Evolutionary conservation across 2,329 filamentous ascomycete species (phyloP).

Genomic region (Berkeleyomyces basicola): DNA sequence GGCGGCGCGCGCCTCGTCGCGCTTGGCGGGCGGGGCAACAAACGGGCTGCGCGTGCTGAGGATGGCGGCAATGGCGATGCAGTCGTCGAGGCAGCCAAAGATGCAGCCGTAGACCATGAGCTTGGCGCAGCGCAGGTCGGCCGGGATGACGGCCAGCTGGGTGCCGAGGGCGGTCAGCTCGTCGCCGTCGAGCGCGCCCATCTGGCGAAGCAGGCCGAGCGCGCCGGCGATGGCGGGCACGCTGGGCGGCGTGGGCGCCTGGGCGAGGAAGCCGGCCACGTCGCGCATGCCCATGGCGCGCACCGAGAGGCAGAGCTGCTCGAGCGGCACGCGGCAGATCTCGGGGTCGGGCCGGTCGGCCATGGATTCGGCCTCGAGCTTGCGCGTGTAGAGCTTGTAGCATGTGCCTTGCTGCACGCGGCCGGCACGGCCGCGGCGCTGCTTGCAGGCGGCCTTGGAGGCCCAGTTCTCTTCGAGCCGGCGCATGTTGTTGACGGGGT

Average conservation of each 20-base stretch:
- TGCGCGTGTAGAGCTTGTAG: slow-evolving; percentile 87
- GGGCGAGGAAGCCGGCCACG: slow-evolving; percentile 63
- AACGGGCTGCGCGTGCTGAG: slow-evolving; percentile 84
- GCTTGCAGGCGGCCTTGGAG: slow-evolving; percentile 83
- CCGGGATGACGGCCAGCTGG: slow-evolving; percentile 88
- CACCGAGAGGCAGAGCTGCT: slow-evolving; percentile 87
- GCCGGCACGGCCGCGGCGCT: slow-evolving; percentile 81
- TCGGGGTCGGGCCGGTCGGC: slow-evolving; percentile 78
- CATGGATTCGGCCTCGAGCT: slow-evolving; percentile 67
- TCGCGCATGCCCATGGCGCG: slow-evolving; percentile 85
- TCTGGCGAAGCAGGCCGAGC: slow-evolving; percentile 58
- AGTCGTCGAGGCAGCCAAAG: slow-evolving; percentile 81
- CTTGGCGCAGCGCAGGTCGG: slow-evolving; percentile 83
- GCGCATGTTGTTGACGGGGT: slow-evolving; percentile 82
- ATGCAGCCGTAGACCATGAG: slow-evolving; percentile 89
- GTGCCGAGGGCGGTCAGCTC: slow-evolving; percentile 80
- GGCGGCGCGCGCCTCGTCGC: slow-evolving; percentile 66
- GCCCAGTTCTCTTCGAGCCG: slow-evolving; percentile 92
- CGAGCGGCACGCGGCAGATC: slow-evolving; percentile 79
- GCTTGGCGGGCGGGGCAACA: slow-evolving; percentile 54
- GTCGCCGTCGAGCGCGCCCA: slow-evolving; percentile 76
- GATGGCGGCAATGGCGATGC: slow-evolving; percentile 76
- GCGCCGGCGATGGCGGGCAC: slow-evolving; percentile 74
- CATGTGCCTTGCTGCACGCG: slow-evolving; percentile 81
- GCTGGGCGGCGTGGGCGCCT: slow-evolving; percentile 79